phyloP scores from a whole-genome alignment of 31 red algal species.

The Odonthalia washingtoniensis region DNA sequence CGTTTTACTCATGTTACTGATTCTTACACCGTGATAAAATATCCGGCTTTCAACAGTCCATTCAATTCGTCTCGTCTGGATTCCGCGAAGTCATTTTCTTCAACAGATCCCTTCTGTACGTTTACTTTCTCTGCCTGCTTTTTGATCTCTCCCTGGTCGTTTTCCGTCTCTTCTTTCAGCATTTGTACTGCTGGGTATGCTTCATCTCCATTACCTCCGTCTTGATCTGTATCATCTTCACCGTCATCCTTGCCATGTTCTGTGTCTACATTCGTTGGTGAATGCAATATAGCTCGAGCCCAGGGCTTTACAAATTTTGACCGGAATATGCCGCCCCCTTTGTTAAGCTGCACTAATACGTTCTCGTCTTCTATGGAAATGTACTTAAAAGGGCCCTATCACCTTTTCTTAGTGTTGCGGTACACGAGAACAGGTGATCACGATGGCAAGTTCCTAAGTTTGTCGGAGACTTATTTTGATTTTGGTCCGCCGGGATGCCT shows the following conservation, averaged over 20 bases:
- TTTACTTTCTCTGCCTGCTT: not conserved
- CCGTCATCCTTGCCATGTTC: not conserved
- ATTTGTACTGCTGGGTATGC: not conserved
- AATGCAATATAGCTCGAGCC: not conserved
- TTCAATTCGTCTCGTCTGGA: not conserved
- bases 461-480: not conserved
- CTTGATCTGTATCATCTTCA: not conserved
- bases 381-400: conserved; percentile 8
- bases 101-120: not conserved
- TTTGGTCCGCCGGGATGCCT: conserved; percentile 21
- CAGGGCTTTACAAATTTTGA: not conserved
- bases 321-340: not conserved
- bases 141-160: not conserved
- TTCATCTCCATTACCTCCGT: not conserved
- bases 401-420: not conserved
- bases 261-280: not conserved
- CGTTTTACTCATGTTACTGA: not conserved
- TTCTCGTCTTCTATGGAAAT: conserved; percentile 20
- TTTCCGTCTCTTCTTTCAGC: not conserved
- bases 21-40: not conserved
- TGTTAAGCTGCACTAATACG: conserved; percentile 15
- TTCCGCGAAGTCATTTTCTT: not conserved
- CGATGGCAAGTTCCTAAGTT: conserved; percentile 4
- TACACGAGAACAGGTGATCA: conserved; percentile 19
- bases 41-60: not conserved